Evolutionary conservation across 2,329 filamentous ascomycete genomes (phyloP).

Genomic region (Alternaria conjuncta): DNA sequence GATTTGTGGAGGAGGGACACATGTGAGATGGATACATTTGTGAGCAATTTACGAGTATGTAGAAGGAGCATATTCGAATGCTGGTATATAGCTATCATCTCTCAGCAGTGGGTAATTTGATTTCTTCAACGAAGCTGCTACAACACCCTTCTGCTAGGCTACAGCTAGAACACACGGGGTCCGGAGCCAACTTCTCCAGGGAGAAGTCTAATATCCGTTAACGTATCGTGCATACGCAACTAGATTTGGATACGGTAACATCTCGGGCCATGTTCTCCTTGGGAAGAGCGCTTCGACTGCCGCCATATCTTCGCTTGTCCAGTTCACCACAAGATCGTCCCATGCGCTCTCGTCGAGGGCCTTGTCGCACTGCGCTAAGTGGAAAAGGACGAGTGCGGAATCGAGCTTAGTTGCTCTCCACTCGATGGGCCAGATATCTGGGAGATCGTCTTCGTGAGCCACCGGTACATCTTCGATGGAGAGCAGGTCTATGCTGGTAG

Average conservation of each 20-base stretch:
- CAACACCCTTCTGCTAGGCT: neutral
- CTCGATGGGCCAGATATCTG: neutral
- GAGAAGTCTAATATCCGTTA: neutral
- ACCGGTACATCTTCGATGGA: neutral
- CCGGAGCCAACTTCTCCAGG: neutral
- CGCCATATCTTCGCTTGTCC: neutral
- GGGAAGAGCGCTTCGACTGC: neutral
- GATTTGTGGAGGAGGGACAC: conserved; percentile 12
- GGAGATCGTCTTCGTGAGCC: neutral
- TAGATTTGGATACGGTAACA: neutral
- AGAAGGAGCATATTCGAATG: neutral
- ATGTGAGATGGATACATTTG: neutral
- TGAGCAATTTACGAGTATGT: neutral
- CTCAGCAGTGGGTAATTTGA: neutral
- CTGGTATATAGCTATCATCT: neutral
- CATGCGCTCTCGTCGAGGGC: neutral
- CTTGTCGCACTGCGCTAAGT: neutral
- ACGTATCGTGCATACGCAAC: neutral
- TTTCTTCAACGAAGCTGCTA: neutral
- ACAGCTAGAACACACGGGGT: neutral
- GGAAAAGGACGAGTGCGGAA: neutral
- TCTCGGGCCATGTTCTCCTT: neutral
- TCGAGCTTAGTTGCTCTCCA: neutral
- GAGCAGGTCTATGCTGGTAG: neutral
- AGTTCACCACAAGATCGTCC: neutral